These are phyloP conservation scores for Exophiala xenobiotica DNA, from an alignment of 2,329 filamentous ascomycete species.

Conservation along the genomic window DNA sequence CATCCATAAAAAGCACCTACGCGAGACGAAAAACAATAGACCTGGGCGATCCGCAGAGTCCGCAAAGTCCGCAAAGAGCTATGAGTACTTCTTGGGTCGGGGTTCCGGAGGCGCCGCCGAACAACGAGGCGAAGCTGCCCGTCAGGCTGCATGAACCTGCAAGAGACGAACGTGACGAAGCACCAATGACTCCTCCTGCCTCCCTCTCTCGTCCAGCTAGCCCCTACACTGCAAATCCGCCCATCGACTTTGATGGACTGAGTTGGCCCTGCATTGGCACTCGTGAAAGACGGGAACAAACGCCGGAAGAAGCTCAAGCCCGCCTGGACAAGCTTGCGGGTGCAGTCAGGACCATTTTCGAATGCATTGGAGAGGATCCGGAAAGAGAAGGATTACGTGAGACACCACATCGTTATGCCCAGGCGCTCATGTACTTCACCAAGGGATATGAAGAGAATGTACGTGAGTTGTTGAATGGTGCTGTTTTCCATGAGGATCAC, in stretches of 20 bases:
- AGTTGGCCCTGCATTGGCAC: slow-evolving; percentile 54
- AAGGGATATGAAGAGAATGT: slow-evolving; percentile 97
- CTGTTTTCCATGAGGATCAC: slow-evolving; percentile 94
- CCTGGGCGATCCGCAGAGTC: slow-evolving; percentile 36
- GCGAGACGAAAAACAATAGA: slow-evolving; percentile 48
- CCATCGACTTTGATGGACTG: slow-evolving; percentile 53
- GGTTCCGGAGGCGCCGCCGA: slow-evolving; percentile 21
- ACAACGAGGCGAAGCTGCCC: slow-evolving; percentile 15
- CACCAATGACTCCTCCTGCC: slow-evolving; percentile 51
- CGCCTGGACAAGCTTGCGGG: slow-evolving; percentile 61
- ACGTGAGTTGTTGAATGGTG: slow-evolving; percentile 84
- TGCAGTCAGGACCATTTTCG: slow-evolving; percentile 62
- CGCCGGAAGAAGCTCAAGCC: slow-evolving; percentile 57
- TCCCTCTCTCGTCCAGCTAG: slow-evolving; percentile 51
- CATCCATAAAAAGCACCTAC: slow-evolving; percentile 60
- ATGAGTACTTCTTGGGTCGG: slow-evolving; percentile 21
- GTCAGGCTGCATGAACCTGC: slow-evolving; percentile 47
- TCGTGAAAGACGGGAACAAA: slow-evolving; percentile 54
- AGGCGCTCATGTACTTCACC: slow-evolving; percentile 93
- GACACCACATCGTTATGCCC: slow-evolving; percentile 83
- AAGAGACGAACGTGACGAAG: slow-evolving; percentile 53
- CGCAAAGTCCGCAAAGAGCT: slow-evolving; percentile 9
- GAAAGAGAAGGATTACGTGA: slow-evolving; percentile 63
- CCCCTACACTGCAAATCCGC: slow-evolving; percentile 50
- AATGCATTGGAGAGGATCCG: slow-evolving; percentile 66